Conservation (phyloP, 2,329 filamentous ascomycete genomes). For the Teratosphaeria pseudoeucalypti region DNA sequence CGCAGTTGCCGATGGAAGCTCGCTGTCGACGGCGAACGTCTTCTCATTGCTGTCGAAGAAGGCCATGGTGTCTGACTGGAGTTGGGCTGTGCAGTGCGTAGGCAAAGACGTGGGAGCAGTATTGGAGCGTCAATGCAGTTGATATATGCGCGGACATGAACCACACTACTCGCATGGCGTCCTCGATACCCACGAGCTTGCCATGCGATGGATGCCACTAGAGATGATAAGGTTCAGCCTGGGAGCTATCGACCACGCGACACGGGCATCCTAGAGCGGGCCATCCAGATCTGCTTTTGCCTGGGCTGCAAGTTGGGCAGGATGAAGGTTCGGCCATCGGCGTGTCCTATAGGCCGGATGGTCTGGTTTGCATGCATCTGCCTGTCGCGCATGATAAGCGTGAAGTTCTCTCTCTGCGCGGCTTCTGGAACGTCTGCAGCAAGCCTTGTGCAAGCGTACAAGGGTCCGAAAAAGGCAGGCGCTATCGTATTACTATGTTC, state of each 20-base stretch:
- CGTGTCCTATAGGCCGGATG: neutral
- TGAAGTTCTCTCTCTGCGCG: neutral
- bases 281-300: neutral
- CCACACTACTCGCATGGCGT: neutral
- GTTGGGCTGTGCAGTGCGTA: neutral
- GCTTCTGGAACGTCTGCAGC: neutral
- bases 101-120: neutral
- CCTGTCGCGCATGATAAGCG: neutral
- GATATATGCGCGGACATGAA: neutral
- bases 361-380: neutral
- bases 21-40: neutral
- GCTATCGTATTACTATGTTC: neutral
- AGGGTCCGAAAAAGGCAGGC: neutral
- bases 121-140: neutral
- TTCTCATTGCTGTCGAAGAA: constrained; percentile 3
- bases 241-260: neutral
- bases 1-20: neutral
- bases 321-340: neutral
- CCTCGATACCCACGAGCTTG: neutral
- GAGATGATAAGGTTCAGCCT: neutral
- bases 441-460: neutral
- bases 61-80: neutral
- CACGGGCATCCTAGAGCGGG: neutral
- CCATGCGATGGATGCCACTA: neutral
- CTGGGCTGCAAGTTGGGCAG: neutral